Evolutionary conservation across 768 basidiomycete species (phyloP).

Genomic region (Leccinum subtestaceum): DNA sequence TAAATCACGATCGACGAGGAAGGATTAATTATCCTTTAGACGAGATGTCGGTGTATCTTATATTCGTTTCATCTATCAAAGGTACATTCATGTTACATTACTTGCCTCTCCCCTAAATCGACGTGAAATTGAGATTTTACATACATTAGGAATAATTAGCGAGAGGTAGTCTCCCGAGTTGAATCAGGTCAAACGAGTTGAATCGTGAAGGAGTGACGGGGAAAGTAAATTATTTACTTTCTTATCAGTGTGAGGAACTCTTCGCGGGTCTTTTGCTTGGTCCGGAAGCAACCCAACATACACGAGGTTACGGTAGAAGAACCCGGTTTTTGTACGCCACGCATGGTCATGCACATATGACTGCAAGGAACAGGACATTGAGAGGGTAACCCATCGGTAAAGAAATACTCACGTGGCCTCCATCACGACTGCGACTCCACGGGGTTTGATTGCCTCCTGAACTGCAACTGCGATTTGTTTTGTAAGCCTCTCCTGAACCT

Average conservation of each 20-base stretch:
- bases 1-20: conserved; percentile 50
- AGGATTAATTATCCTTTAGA: conserved; percentile 39
- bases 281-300: conserved; percentile 97
- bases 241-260: conserved; percentile 91
- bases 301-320: conserved; percentile 93
- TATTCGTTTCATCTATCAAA: conserved; percentile 9
- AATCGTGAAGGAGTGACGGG: conserved; percentile 35
- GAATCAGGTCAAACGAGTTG: conserved; percentile 43
- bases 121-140: conserved; percentile 11
- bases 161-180: conserved; percentile 30
- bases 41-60: conserved; percentile 10
- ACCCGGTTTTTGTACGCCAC: conserved; percentile 98
- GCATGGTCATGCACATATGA: conserved; percentile 99
- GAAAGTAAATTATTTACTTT: conserved; percentile 17
- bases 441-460: conserved; percentile 95
- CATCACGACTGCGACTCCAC: conserved; percentile 99
- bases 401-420: conserved; percentile 84
- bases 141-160: conserved; percentile 24
- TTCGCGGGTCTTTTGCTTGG: conserved; percentile 97
- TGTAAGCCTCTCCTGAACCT: conserved; percentile 96
- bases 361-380: conserved; percentile 38
- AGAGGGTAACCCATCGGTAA: conserved; percentile 10
- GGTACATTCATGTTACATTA: conserved; percentile 15
- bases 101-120: conserved; percentile 12
- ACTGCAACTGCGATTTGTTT: conserved; percentile 98